A percentile compares a stretch with the other conserved stretches of the same genome.
Evolutionary conservation across 164 flowering plant species (phyloP).

Genomic region (Echeveria elegans): DNA sequence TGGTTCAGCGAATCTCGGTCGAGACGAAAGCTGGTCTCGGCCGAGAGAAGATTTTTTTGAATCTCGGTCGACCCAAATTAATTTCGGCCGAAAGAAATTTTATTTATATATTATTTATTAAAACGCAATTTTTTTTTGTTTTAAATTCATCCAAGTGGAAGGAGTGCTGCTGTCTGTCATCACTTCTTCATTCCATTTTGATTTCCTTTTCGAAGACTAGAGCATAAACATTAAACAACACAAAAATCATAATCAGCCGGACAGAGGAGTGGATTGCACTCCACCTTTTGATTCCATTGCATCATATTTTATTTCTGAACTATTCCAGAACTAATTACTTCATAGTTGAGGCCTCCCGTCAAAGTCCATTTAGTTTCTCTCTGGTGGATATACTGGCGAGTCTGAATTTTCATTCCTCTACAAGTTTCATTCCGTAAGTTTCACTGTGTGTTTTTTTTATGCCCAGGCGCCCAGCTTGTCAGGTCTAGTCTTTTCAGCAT

Average conservation of each 20-base stretch:
- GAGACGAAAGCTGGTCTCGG: too few relatives aligned
- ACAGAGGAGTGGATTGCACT: conserved; percentile 1
- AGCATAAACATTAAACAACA: background rate
- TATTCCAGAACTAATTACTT: background rate
- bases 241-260: background rate
- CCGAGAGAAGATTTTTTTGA: too few relatives aligned
- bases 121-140: too few relatives aligned
- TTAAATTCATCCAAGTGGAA: too few relatives aligned
- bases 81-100: too few relatives aligned
- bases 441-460: background rate
- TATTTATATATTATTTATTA: too few relatives aligned
- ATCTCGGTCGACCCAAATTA: too few relatives aligned
- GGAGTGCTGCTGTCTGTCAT: too few relatives aligned
- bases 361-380: background rate
- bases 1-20: too few relatives aligned
- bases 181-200: too few relatives aligned
- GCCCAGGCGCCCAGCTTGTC: background rate
- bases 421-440: background rate
- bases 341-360: background rate
- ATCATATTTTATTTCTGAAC: background rate
- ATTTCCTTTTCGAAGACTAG: too few relatives aligned
- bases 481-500: background rate
- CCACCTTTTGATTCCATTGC: background rate
- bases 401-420: background rate
- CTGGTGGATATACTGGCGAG: background rate